These are phyloP conservation scores for Trichoderma gracile DNA, from an alignment of 2,329 filamentous ascomycete genomes.

Conservation along the genomic window DNA sequence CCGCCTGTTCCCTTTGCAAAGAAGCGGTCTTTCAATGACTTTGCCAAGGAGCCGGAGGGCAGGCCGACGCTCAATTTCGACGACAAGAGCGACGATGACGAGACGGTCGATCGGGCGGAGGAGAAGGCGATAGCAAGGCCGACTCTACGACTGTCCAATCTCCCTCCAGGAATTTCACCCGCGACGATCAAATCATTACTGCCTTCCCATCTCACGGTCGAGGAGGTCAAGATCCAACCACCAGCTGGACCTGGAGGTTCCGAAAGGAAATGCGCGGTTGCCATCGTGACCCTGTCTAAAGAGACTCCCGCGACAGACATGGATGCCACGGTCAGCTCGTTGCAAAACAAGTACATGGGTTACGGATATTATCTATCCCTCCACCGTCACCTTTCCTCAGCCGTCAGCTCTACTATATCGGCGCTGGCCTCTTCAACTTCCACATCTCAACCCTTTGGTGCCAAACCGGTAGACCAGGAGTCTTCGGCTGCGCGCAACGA, in stretches of 20 bases:
- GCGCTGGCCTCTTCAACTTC: conserved; percentile 43
- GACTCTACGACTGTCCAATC: conserved; percentile 60
- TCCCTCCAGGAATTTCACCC: conserved; percentile 62
- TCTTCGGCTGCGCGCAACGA: conserved; percentile 37
- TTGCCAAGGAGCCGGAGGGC: conserved; percentile 41
- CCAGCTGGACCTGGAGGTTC: conserved; percentile 51
- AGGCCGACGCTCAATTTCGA: conserved; percentile 40
- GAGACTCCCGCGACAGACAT: conserved; percentile 83
- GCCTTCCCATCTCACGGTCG: conserved; percentile 62
- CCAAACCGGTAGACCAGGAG: conserved; percentile 60
- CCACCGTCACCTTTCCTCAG: conserved; percentile 80
- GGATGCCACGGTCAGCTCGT: conserved; percentile 71
- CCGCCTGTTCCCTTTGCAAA: conserved; percentile 51
- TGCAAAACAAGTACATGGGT: conserved; percentile 84
- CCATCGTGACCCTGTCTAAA: conserved; percentile 77
- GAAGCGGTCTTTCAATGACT: conserved; percentile 54
- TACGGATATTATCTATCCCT: conserved; percentile 80
- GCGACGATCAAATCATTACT: conserved; percentile 61
- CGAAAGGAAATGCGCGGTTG: conserved; percentile 71
- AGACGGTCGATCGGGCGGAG: conserved; percentile 49
- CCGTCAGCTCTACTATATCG: conserved; percentile 48
- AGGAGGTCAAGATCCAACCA: conserved; percentile 71
- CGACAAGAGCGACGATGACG: conserved; percentile 59
- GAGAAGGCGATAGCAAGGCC: conserved; percentile 63
- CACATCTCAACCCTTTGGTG: conserved; percentile 72